Conservation (phyloP, 495 filamentous ascomycete genomes). For the Penicillium lagena region DNA sequence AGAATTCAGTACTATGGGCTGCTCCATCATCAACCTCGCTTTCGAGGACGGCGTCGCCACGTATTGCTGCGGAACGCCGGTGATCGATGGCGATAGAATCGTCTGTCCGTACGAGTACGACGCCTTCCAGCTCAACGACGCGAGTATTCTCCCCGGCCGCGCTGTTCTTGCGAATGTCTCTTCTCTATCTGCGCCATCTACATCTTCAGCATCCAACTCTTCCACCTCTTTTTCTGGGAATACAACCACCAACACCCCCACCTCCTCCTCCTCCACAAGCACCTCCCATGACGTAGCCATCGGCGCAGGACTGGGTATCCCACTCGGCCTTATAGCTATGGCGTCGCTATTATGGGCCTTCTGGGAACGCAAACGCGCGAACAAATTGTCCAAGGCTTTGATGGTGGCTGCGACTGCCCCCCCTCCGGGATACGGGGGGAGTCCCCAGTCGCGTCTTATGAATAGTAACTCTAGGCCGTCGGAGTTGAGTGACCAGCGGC, state of each 20-base stretch:
- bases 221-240: neutral
- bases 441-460: neutral
- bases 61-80: conserved; percentile 26
- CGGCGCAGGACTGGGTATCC: conserved; percentile 21
- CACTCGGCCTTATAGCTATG: conserved; percentile 23
- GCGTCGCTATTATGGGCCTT: conserved; percentile 21
- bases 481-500: conserved; percentile 3
- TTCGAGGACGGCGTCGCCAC: conserved; percentile 9
- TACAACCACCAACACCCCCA: conserved; percentile 19
- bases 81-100: conserved; percentile 5
- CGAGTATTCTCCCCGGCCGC: conserved; percentile 9
- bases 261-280: conserved; percentile 25
- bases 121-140: conserved; percentile 14
- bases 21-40: conserved; percentile 19
- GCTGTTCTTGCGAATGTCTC: conserved; percentile 16
- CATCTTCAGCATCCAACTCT: conserved; percentile 15
- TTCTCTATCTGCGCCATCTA: conserved; percentile 1
- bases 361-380: conserved; percentile 16
- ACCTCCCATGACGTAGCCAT: conserved; percentile 13
- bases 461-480: conserved; percentile 1
- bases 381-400: conserved; percentile 1
- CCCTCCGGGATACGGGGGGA: neutral
- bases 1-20: conserved; percentile 4
- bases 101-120: conserved; percentile 12
- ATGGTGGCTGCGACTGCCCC: neutral